Percentiles rank a stretch among this genome's conserved stretches.
Conservation (phyloP, 345 rosid genomes). For the Clarkia xantiana region DNA sequence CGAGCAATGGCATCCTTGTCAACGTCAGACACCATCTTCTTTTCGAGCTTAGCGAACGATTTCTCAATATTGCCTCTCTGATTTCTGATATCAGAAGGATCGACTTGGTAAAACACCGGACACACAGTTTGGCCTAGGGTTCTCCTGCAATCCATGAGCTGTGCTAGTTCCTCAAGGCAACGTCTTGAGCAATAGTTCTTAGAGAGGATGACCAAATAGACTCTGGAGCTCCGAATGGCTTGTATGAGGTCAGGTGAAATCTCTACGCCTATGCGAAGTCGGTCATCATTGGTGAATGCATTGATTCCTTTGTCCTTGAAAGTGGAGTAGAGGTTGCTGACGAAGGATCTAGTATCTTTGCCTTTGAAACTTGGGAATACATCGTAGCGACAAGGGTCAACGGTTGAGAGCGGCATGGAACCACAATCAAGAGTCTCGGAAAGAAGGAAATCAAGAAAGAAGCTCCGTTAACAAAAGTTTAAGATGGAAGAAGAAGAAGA, state of each 20-base stretch:
- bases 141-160: conserved; percentile 1
- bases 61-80: neutral
- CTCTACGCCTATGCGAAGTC: neutral
- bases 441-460: too few species aligned
- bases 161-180: conserved; percentile 2
- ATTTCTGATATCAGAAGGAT: neutral
- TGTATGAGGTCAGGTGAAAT: neutral
- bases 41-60: neutral
- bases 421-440: too few species aligned
- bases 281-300: neutral
- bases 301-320: neutral
- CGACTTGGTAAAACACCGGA: conserved; percentile 2
- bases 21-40: too few species aligned
- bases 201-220: conserved; percentile 2
- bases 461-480: too few species aligned
- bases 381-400: too few species aligned
- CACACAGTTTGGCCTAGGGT: neutral
- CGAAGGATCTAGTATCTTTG: neutral
- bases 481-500: too few species aligned
- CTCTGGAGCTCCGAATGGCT: neutral
- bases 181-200: neutral
- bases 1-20: neutral
- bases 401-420: too few species aligned
- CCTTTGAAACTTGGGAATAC: conserved; percentile 3
- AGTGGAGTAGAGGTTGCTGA: neutral